These are phyloP conservation scores for Candida stauntonica DNA, from an alignment of 805 yeast genomes.

Conservation along the genomic window DNA sequence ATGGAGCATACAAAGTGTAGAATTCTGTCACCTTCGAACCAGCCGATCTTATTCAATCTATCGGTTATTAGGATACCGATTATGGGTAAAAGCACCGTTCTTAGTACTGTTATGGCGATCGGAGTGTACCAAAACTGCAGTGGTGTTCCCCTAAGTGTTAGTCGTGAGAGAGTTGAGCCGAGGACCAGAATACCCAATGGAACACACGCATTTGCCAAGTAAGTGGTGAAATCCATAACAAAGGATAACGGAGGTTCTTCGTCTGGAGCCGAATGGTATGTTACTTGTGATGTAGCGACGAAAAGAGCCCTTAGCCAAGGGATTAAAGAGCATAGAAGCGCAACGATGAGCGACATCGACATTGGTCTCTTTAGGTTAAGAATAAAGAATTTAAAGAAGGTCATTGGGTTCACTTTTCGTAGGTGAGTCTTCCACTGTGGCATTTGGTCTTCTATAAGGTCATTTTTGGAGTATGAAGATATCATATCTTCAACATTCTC, in stretches of 20 bases:
- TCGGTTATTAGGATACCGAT: constrained; percentile 44
- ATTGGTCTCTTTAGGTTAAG: constrained; percentile 69
- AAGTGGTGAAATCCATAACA: constrained; percentile 72
- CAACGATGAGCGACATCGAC: constrained; percentile 61
- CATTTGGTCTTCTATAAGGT: constrained; percentile 5
- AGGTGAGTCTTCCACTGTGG: constrained; percentile 1
- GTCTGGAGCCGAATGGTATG: constrained; percentile 78
- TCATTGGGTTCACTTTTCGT: not conserved
- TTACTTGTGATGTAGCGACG: constrained; percentile 39
- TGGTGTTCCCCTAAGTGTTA: constrained; percentile 49
- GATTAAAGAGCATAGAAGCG: constrained; percentile 70
- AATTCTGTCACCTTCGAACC: constrained; percentile 54
- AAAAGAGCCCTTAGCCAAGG: constrained; percentile 84
- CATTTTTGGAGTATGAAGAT: constrained; percentile 34
- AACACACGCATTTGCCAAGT: constrained; percentile 84
- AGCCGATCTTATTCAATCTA: constrained; percentile 43
- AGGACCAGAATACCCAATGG: constrained; percentile 81
- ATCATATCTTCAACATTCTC: constrained; percentile 43
- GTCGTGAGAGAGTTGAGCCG: constrained; percentile 86
- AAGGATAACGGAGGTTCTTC: constrained; percentile 82
- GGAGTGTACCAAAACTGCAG: constrained; percentile 40
- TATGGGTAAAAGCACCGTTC: constrained; percentile 73
- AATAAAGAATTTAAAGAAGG: constrained; percentile 29
- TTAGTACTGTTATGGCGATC: constrained; percentile 47
- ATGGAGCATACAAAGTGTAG: constrained; percentile 72